Evolutionary conservation across 768 basidiomycete species (phyloP), one percentile per base, ranked within the genome.

Genomic region (Terana coerulea): DNA sequence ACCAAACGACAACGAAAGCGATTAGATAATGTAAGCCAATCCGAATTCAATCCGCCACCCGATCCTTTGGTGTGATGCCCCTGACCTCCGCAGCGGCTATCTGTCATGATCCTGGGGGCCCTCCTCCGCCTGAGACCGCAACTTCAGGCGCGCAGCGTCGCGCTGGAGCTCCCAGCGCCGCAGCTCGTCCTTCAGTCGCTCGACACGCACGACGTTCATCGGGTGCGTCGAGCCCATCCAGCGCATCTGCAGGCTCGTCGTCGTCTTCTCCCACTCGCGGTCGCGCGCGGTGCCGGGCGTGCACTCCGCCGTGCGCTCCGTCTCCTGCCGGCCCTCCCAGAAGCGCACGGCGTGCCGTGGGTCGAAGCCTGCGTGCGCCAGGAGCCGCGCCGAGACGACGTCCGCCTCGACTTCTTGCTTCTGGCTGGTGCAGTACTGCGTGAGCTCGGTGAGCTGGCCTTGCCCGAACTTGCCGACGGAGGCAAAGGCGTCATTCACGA

Each of bases 381-480:
- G 81, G n/a, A 99, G 73, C 54, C 91, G 77, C 6, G 86, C 78
- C 11, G 91, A 93, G 31, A 95, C 92, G 28, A 91, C 69, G 63
- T 98, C 94, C 12, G 94, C 95, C 65, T 99, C 95, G 12, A 90
- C 79, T 66, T 99, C 95, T 65, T 98, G 89, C 39, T 78, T 80
- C 52, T 83, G 73, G 53, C 81, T 90, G 40, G 86, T 91, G 63
- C 92, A 95, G 46, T 80, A 76, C 59, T 87, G 84, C 22, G 82
- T 81, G 2, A 86, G 68, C 65, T 83, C 86, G 43, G 75, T 72
- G 33, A 95, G 73, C 62, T 95, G 86, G 2, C 83, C 82, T 10
- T 85, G 83, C 2, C 89, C 86, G 1, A 88, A 77, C 63, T 84
- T 85, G 22, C 91, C 86, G 47, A 93, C 60, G 46, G 88, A 82